Evolutionary conservation across 2,329 filamentous ascomycete species (phyloP), one percentile per base, ranked within the genome.

Genomic region (Fonsecaea monophora): DNA sequence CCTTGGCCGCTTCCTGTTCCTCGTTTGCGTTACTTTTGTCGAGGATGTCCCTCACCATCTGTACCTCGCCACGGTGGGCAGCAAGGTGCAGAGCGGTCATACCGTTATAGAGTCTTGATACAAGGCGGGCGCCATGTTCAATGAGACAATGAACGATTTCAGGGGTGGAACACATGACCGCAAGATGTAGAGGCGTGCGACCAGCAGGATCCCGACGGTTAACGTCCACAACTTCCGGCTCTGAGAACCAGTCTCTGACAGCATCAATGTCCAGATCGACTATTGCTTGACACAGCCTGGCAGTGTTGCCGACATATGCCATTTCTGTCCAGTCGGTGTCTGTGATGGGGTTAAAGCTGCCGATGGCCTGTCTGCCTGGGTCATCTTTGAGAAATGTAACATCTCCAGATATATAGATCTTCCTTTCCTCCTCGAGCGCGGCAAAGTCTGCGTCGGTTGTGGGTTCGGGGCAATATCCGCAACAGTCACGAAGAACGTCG

Each of bases 281-380:
- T 65, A 96, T 96, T 0, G 91, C 92, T 74, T 93, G 90, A 73
- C 91, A 96, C 1, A 96, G 83, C 15, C 86, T 83, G 42, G 87
- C 88, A 0, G 91, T 94, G 71, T 93, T 91, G 10, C 92, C 91
- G 40, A 96, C 85, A 71, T 96, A 96, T 0, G 92, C 92, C 92
- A 96, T 95, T 70, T 94, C 91, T 0, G 92, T 95, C 91, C 92
- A 96, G 74, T 95, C 92, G 59, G 92, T 85, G 50, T 92, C 88
- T 0, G 90, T 94, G 42, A 94, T 83, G 0, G 92, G 92, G 72
- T 95, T 90, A 80, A 96, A 96, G 50, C 84, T 87, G 32, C 87
- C 87, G 71, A 90, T 88, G 42, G 84, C 79, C 78, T 95, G 92
- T 63, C 92, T 85, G 18, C 92, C 92, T 1, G 92, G 91, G 71